Evolutionary conservation across 768 basidiomycete species (phyloP).

Genomic region (Boletus sp.): DNA sequence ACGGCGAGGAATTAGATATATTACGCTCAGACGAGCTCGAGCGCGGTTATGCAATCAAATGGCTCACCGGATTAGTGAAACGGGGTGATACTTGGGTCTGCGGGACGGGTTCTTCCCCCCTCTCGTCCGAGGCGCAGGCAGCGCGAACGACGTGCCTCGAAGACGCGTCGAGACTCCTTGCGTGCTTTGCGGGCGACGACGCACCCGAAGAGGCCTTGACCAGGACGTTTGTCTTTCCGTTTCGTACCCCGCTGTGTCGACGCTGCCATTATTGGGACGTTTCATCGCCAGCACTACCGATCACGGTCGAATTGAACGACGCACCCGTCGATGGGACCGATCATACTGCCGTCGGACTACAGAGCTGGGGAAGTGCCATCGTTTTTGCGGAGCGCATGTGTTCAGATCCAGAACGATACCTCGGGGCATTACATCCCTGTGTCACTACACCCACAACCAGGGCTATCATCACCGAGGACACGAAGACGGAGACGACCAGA

Average conservation of each 20-base stretch:
- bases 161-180: conserved; percentile 55
- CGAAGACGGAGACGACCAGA: neutral
- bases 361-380: conserved; percentile 82
- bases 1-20: conserved; percentile 36
- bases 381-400: conserved; percentile 65
- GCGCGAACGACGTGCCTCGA: conserved; percentile 48
- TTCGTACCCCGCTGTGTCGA: conserved; percentile 11
- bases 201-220: conserved; percentile 43
- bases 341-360: conserved; percentile 77
- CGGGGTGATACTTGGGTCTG: conserved; percentile 53
- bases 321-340: conserved; percentile 60
- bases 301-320: conserved; percentile 64
- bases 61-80: conserved; percentile 69
- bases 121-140: conserved; percentile 36
- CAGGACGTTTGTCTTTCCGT: conserved; percentile 51
- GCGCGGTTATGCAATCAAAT: conserved; percentile 62
- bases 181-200: conserved; percentile 44
- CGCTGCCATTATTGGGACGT: neutral
- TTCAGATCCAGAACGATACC: conserved; percentile 38
- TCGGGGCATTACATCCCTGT: conserved; percentile 27
- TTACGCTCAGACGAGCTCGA: conserved; percentile 65
- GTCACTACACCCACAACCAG: neutral
- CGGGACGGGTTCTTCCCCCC: conserved; percentile 12
- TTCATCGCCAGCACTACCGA: neutral
- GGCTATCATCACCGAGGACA: neutral